phyloP scores from a whole-genome alignment of 306 rosid species.

The Quercus parvula region DNA sequence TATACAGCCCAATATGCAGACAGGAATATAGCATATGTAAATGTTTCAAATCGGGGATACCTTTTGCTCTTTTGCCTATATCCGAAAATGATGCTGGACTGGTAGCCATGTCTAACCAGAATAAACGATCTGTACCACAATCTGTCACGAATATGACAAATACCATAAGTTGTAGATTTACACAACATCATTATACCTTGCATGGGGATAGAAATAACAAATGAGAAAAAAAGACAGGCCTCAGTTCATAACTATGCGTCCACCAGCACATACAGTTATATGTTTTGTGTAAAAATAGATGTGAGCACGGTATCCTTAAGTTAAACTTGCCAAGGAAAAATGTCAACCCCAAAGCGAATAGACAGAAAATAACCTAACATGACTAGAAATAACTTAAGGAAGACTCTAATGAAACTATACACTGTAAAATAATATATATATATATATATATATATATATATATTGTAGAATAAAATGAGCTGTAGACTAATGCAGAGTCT shows the following conservation, averaged over 20 bases:
- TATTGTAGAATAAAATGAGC: not conserved
- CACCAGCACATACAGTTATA: not conserved
- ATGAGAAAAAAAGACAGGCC: not conserved
- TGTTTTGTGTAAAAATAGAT: not conserved
- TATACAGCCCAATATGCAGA: not conserved
- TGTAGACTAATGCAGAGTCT: not conserved
- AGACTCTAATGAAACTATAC: not conserved
- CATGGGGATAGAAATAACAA: not conserved
- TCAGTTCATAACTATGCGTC: not conserved
- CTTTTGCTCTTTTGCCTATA: conserved; percentile 83
- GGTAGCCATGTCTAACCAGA: conserved; percentile 57
- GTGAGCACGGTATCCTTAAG: not conserved
- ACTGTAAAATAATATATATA: too few relatives aligned
- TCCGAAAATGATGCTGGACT: conserved; percentile 89
- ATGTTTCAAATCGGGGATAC: conserved; percentile 31
- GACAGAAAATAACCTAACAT: not conserved
- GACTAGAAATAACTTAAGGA: not conserved
- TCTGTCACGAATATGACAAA: conserved; percentile 17
- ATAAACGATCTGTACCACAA: conserved; percentile 18
- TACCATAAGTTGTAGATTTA: not conserved
- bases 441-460: too few relatives aligned
- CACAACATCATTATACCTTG: not conserved
- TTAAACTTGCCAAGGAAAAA: not conserved
- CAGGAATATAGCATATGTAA: not conserved
- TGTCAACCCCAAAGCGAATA: not conserved